Evolutionary conservation across 805 yeast species (phyloP), one percentile per base, ranked within the genome.

Genomic region (Saccharomycopsis javanensis): DNA sequence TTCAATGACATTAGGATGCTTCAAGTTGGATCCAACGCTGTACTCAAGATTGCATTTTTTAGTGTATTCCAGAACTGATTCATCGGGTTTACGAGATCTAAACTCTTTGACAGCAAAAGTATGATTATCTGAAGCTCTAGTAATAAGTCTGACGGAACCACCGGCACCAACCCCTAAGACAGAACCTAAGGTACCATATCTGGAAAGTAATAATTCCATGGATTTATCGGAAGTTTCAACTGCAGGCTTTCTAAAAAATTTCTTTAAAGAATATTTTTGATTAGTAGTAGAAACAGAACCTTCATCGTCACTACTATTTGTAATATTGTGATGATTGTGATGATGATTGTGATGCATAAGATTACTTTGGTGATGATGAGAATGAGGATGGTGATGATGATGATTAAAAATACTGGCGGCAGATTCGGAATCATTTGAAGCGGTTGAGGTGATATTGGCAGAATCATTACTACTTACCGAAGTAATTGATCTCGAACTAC

Each of bases 21-120:
- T 86, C 59, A 87, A 73, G 20, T 92, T 85, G 23, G 88, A 82
- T 15, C 96, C 96, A 58, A 87, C 86, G 71, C 94, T 85, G 68
- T 85, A 87, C 67, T 87, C 96, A n/a, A 91, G 89, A 0, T 92
- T 86, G 67, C 91, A 86, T 71, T 87, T 87, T 63, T 85, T 82
- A n/a, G 90, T 86, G 66, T 87, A 87, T 62, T 87, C 94, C 67
- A 83, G 83, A 57, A 81, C 76, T 8, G 81, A 71, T 67, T 87
- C 96, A 65, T 80, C 83, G 42, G 83, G 79, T 66, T 85, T 77
- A 61, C 86, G 77, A 13, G 88, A 80, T 64, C 92, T 78, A 65
- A 87, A 87, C 69, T 87, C 92, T 66, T 87, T 87, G 16, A 87
- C 94, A 0, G 96, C 96, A 73, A 87, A 86, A 0, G 86, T 80